These are phyloP conservation scores for Blakeslea trispora DNA, from an alignment of 371 early-diverging fungal species.

Conservation along the genomic window DNA sequence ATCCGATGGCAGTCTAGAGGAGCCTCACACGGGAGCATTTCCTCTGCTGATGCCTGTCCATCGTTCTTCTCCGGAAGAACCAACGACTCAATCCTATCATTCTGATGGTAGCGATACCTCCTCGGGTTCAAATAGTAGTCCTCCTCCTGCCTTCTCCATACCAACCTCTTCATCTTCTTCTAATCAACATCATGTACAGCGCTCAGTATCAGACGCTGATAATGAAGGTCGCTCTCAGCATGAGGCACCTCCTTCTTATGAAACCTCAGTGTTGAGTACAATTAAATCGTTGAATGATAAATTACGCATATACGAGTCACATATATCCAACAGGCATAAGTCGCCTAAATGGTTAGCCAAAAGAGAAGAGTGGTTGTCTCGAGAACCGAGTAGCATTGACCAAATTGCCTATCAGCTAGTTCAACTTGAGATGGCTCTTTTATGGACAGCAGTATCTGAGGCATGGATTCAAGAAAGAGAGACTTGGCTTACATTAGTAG, in stretches of 20 bases:
- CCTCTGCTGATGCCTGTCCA: neutral
- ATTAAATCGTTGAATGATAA: conserved; percentile 39
- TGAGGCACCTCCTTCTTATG: conserved; percentile 50
- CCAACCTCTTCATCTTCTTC: conserved; percentile 16
- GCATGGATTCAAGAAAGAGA: conserved; percentile 52
- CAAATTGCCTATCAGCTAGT: conserved; percentile 49
- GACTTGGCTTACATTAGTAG: conserved; percentile 50
- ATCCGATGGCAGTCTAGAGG: neutral
- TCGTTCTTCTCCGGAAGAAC: neutral
- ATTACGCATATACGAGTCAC: conserved; percentile 38
- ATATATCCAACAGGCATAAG: conserved; percentile 49
- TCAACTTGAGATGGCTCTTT: conserved; percentile 50
- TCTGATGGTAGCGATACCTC: neutral
- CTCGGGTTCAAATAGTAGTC: conserved; percentile 22
- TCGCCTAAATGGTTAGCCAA: conserved; percentile 49
- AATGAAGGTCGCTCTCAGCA: neutral
- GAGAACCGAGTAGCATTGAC: conserved; percentile 42
- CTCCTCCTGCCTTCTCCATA: conserved; percentile 35
- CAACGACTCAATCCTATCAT: no score
- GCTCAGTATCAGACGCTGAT: no score
- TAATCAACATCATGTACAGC: neutral
- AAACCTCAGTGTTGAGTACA: conserved; percentile 47
- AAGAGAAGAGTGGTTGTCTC: conserved; percentile 37
- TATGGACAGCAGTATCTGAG: conserved; percentile 53
- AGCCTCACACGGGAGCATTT: neutral